Base-by-base conservation (phyloP, 441 rosid genomes). In the Adansonia rubrostipa region DNA sequence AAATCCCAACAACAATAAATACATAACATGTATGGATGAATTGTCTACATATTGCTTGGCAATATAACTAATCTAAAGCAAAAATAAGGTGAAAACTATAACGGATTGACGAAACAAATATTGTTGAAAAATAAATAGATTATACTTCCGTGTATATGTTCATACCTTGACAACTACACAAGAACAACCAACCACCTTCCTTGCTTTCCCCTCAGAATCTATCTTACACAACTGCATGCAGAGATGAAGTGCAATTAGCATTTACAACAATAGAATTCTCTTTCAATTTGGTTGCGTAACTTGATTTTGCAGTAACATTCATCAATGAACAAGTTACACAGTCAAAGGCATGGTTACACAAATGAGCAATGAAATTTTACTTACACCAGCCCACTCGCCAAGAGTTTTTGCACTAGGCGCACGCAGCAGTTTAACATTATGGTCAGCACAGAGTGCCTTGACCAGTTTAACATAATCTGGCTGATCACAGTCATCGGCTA, bases 341-440 rank as follows among this genome's bases (percentile, higher is more conserved):
- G 28, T 22, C 36, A 33, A 33, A 33, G 36, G 36, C 36, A 33
- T 33, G 36, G 36, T 33, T 33, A 33, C 36, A 28, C 72, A 44
- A 28, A 20, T 6, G 5, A 58, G 24, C 22, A 2, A 14, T 20
- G 36, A 44, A 0, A 19, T 11, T 58, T 61, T 22, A 91, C 97
- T 88, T 86, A 95, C 99, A 63, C 99, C 99, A 80, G 97, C 98
- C 99, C 99, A 95, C 80, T 95, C 98, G 22, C 99, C 99, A 0
- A 93, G 98, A 58, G 96, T 88, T 82, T 93, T 92, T 44, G 98
- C 93, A 84, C 92, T 90, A 14, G 97, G 98, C 17, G 91, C 97
- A 0, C 89, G 87, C 64, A 95, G 77, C 82, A 95, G 76, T 73
- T 84, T 85, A 14, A 91, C 89, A 17, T 83, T 86, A 83, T 92